Percentiles rank a stretch among this genome's conserved stretches.
phyloP scores from a whole-genome alignment of 108 stramenopile genomes.

The Fistulifera solaris region DNA sequence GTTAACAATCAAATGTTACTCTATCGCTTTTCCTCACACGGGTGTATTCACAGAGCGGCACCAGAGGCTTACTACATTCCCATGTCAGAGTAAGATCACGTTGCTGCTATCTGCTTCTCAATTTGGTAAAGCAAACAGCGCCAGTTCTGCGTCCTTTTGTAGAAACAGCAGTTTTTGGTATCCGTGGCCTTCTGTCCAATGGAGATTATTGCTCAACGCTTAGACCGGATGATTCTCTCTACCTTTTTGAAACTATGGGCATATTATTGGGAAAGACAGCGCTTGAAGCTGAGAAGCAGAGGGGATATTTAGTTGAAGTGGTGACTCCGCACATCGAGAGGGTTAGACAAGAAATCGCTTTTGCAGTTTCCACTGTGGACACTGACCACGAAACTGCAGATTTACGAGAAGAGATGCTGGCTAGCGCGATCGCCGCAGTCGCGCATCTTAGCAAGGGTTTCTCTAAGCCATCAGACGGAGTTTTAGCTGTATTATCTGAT shows the following conservation, averaged over 20 bases:
- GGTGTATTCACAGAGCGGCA: slow-evolving; percentile 16
- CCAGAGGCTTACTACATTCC: slow-evolving; percentile 48
- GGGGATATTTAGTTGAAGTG: slow-evolving; percentile 39
- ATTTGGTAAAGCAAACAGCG: slow-evolving; percentile 44
- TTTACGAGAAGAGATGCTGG: slow-evolving; percentile 27
- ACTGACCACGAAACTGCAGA: slow-evolving; percentile 29
- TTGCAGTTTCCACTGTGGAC: slow-evolving; percentile 3
- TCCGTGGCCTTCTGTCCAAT: slow-evolving; percentile 50
- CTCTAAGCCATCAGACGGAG: slow-evolving; percentile 35
- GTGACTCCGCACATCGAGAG: slow-evolving; percentile 66
- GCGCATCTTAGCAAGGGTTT: slow-evolving; percentile 69
- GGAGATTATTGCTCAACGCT: slow-evolving; percentile 15
- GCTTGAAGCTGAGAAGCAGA: slow-evolving; percentile 37
- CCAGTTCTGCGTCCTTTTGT: slow-evolving; percentile 43
- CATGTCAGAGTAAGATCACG: slow-evolving; percentile 43
- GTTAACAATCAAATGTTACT: no score
- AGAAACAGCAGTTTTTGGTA: slow-evolving; percentile 57
- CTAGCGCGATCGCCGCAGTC: slow-evolving; percentile 52
- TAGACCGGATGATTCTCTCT: slow-evolving; percentile 52
- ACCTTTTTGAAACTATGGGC: slow-evolving; percentile 69
- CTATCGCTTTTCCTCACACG: no score
- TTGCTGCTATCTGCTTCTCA: slow-evolving; percentile 50
- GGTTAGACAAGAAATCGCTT: slow-evolving; percentile 13
- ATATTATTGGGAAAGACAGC: slow-evolving; percentile 62
- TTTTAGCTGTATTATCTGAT: slow-evolving; percentile 52